A percentile compares a stretch with the other conserved stretches of the same genome.
Conservation (phyloP, 2,329 filamentous ascomycete species). For the Metarhizium sp. region DNA sequence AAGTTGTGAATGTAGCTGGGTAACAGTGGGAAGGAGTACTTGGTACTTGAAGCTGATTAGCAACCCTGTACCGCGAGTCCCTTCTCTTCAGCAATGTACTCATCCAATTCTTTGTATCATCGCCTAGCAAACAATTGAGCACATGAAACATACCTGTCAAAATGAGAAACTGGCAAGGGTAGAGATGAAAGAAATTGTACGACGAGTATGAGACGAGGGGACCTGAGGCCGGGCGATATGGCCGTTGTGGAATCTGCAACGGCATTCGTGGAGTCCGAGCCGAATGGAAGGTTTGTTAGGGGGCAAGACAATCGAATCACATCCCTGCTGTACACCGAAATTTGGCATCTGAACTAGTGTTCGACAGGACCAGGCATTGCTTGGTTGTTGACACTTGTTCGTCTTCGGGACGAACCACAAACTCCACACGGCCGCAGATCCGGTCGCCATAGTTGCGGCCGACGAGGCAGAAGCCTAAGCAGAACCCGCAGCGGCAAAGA, state of each 20-base stretch:
- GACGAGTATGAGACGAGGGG: background rate
- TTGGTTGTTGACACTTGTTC: constrained; percentile 27
- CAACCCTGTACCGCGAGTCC: background rate
- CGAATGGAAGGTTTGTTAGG: constrained; percentile 2
- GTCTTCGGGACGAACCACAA: constrained; percentile 27
- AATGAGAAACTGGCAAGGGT: background rate
- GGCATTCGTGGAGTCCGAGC: constrained; percentile 1
- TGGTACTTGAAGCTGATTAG: background rate
- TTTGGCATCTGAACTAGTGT: constrained; percentile 12
- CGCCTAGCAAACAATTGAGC: background rate
- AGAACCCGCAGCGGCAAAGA: constrained; percentile 1
- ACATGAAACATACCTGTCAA: background rate
- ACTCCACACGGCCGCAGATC: constrained; percentile 33
- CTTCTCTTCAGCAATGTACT: background rate
- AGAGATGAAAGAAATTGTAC: background rate
- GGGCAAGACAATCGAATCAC: constrained; percentile 17
- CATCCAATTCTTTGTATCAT: background rate
- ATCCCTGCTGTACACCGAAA: constrained; percentile 27
- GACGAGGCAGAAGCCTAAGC: constrained; percentile 1
- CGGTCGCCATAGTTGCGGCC: constrained; percentile 19
- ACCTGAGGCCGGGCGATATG: background rate
- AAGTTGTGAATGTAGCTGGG: background rate
- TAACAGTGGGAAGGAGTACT: background rate
- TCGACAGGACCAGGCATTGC: constrained; percentile 15
- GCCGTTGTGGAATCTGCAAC: constrained; percentile 6